Evolutionary conservation across 2,329 filamentous ascomycete species (phyloP).

Genomic region (Macrophomina phaseolina): DNA sequence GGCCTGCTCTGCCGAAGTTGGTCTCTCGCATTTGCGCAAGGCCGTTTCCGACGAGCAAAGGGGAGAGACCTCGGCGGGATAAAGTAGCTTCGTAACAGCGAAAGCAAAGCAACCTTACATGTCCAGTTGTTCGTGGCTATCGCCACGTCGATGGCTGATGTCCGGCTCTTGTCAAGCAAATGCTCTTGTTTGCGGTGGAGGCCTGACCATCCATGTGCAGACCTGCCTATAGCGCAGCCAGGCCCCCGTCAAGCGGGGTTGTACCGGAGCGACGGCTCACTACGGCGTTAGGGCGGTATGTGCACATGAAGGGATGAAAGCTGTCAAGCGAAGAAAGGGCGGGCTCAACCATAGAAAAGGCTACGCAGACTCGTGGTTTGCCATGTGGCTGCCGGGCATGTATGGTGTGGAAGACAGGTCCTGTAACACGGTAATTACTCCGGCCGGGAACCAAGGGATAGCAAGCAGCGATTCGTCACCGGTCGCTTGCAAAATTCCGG

Average conservation of each 20-base stretch:
- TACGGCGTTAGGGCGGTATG: not conserved
- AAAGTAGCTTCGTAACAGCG: not conserved
- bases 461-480: slow-evolving; percentile 9
- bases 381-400: slow-evolving; percentile 16
- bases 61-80: not conserved
- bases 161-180: not conserved
- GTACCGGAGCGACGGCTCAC: not conserved
- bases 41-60: not conserved
- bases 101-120: not conserved
- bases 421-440: slow-evolving; percentile 4
- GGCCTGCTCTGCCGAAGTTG: not conserved
- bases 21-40: not conserved
- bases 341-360: not conserved
- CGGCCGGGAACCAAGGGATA: slow-evolving; percentile 20
- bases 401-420: slow-evolving; percentile 1
- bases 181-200: not conserved
- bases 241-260: not conserved
- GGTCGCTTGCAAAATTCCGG: not conserved
- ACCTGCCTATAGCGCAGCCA: not conserved
- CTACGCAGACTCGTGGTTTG: not conserved
- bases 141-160: not conserved
- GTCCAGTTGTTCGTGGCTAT: not conserved
- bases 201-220: not conserved
- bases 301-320: not conserved
- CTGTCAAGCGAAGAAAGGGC: not conserved